Evolutionary conservation across 495 filamentous ascomycete species (phyloP), one percentile per base, ranked within the genome.

Genomic region (Parathielavia hyrcaniae): DNA sequence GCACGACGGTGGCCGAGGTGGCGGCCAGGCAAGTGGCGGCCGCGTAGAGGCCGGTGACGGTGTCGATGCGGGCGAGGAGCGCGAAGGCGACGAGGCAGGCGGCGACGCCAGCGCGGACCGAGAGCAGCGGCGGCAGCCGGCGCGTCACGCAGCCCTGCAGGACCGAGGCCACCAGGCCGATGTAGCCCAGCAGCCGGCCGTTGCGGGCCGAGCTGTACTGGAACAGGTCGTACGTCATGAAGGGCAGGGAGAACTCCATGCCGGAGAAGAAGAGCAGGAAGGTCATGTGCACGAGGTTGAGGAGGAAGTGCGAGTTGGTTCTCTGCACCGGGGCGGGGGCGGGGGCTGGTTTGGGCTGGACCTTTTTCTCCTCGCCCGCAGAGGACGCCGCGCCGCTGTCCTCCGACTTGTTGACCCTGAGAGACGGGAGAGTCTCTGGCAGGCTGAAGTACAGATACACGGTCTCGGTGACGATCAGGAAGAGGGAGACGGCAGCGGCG

Each of bases 211-310:
- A 86, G n/a, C 82, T 81, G 66, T 88, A 89, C 5, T 78, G 79
- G 70, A 96, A 97, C 38, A 97, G 79, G 55, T 96, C 91, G 62
- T 91, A 93, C 0, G 95, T 97, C 81, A 97, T 88, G 74, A 99
- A 99, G 0, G 93, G 90, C 0, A 99, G 84, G 1, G 85, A 88
- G 69, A 96, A 97, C 64, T 99, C 93, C 85, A 99, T 87, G 51
- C 93, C 93, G 22, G 89, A 93, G 72, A 99, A 99, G 63, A 95
- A 95, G 11, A 99, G 83, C 54, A 99, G 82, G 74, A 99, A 99
- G 45, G 84, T 69, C 66, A 99, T 83, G 69, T 99, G 93, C 0
- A 90, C 83, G 8, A 85, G 67, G 68, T 96, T 96, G 39, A 99
- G 82, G n/a, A 95, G 64, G 22, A 82, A 72, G 44, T 89, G 89